Base-by-base conservation (phyloP, 345 rosid species). In the Citrus sp. region DNA sequence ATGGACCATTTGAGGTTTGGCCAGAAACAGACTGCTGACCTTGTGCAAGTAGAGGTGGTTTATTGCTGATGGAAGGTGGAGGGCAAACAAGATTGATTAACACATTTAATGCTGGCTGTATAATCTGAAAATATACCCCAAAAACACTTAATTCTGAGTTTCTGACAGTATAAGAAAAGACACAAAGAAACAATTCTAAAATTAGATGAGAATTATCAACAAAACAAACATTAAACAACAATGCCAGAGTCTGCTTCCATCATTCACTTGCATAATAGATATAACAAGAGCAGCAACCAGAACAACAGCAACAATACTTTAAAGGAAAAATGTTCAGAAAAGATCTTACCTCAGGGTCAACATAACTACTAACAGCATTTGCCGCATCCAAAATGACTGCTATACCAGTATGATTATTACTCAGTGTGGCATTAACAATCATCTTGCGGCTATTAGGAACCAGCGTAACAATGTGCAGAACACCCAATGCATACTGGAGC, bases 401-500 rank as follows among this genome's bases (percentile, higher is more conserved):
- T 83, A 96, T 88, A 38, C 97, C 97, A 82, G 89, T 86, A 77
- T 97, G 98, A 82, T 92, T 89, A 79, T 96, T 96, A 86, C 95
- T 96, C 72, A 94, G 85, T 55, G 93, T 89, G 74, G 95, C 90
- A 87, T 83, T 87, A 34, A 91, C 97, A 80, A 96, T 91, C 94
- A 90, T 87, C 87, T 89, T 96, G 81, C 99, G 97, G 81, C 97
- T 90, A 64, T 86, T 86, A 79, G 93, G 94, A 28, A 91, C 89
- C 88, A 95, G 80, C 4, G 99, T 91, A 56, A 89, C 94, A 51
- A 96, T 90, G 87, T 96, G 99, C 74, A 96, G 88, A 76, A 96
- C 95, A 88, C 99, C 98, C 80, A 96, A 82, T 67, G 99, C 99
- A 90, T 92, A 94, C 85, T 92, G 98, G 80, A 94, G 95, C 86